Evolutionary conservation across 129 eudicot genomes (phyloP).

Genomic region (Centaurea solstitialis): DNA sequence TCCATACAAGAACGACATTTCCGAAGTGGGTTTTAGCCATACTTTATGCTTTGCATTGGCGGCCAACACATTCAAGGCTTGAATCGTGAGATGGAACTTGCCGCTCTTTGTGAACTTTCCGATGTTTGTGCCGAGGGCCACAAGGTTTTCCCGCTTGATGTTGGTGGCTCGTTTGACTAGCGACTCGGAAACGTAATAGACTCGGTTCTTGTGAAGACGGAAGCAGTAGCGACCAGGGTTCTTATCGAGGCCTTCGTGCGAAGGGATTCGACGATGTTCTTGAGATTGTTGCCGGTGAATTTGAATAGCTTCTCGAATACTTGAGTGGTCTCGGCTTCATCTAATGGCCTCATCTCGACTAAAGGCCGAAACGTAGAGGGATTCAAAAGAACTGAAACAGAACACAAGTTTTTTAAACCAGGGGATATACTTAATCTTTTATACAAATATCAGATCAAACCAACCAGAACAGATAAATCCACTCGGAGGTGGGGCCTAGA

Average conservation of each 20-base stretch:
- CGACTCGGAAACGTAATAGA: slow-evolving; percentile 81
- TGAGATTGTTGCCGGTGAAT: slow-evolving; percentile 88
- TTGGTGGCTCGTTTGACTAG: slow-evolving; percentile 92
- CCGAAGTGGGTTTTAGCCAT: slow-evolving; percentile 93
- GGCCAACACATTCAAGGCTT: slow-evolving; percentile 61
- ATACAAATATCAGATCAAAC: neutral
- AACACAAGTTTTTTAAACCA: neutral
- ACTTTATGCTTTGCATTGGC: slow-evolving; percentile 88
- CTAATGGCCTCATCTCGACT: slow-evolving; percentile 80
- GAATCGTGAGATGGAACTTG: slow-evolving; percentile 76
- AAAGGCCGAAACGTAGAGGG: neutral
- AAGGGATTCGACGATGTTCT: slow-evolving; percentile 77
- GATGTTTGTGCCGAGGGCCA: slow-evolving; percentile 70
- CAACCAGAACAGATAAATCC: neutral
- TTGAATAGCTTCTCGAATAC: slow-evolving; percentile 92
- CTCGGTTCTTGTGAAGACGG: slow-evolving; percentile 83
- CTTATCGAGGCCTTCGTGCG: slow-evolving; percentile 82
- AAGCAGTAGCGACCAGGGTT: slow-evolving; percentile 77
- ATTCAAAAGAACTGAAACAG: neutral
- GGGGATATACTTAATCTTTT: neutral
- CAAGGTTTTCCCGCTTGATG: slow-evolving; percentile 77
- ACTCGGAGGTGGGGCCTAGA: neutral
- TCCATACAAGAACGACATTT: slow-evolving; percentile 90
- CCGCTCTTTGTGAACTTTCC: slow-evolving; percentile 89
- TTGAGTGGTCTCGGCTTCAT: slow-evolving; percentile 82